Base-by-base conservation (phyloP, 2,329 filamentous ascomycete genomes). In the Ophiocordyceps robertsii region DNA sequence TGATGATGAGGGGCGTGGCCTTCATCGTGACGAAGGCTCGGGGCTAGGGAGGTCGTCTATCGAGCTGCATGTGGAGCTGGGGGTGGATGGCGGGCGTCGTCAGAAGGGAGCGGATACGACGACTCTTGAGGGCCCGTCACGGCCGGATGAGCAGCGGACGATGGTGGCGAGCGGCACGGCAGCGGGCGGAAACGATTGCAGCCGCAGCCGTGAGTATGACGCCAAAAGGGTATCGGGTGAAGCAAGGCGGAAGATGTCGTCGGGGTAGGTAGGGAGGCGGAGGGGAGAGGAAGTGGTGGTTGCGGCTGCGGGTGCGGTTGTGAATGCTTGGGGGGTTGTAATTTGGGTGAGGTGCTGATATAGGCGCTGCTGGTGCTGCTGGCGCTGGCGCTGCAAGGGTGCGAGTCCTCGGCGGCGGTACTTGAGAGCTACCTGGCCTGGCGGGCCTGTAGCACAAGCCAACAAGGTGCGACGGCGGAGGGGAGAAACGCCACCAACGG, bases 1-100 rank as follows among this genome's bases (percentile, higher is more conserved):
- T 87, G 67, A 98, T 90, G 60, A 96, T 90, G 53, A 98, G 75
- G 54, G 92, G 90, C 58, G 87, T 82, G 59, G 88, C 89, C 76
- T 94, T 96, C 92, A 98, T 98, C 60, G 63, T 70, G 64, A 57
- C 57, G 53, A 53, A 44, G 43, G 46, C 39, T 40, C 44, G 43
- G 27, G 49, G 45, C 51, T 53, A 51, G 37, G 51, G 52, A 38
- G 50, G 54, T 44, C 42, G 50, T 44, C 43, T 47, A 45, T 50
- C 45, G 51, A 52, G 51, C 53, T 47, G 58, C 60, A 61, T 61
- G 51, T 46, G 50, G 49, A 45, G 40, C 6, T n/a, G 29, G 19
- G n/a, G 33, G 33, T 36, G 3, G 33, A 17, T 7, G 33, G 33
- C 9, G 17, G 33, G 12, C 3, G 14, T 36, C 7, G 33, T 16